Evolutionary conservation across 257 asterid species (phyloP).

Genomic region (Gentiana macrophylla): DNA sequence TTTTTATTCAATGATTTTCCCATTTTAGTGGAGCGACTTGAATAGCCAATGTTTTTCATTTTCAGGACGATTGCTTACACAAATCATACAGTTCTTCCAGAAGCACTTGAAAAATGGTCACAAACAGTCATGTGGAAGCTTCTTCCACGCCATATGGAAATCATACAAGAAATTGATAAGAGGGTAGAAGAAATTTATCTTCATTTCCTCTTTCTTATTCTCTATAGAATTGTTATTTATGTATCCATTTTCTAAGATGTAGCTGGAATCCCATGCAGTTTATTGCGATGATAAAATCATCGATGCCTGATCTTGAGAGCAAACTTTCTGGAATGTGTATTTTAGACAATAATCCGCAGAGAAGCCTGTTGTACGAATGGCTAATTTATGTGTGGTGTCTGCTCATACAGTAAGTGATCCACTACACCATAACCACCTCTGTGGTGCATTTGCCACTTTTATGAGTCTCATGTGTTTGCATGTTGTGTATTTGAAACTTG

Average conservation of each 20-base stretch:
- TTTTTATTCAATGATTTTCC: conserved; percentile 9
- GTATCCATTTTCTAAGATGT: neutral
- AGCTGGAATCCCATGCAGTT: conserved; percentile 44
- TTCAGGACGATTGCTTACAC: conserved; percentile 92
- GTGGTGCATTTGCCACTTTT: too few species aligned
- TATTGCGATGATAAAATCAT: conserved; percentile 45
- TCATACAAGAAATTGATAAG: conserved; percentile 89
- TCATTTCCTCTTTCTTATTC: too few species aligned
- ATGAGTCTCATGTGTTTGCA: too few species aligned
- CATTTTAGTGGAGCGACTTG: conserved; percentile 12
- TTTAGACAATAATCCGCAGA: conserved; percentile 69
- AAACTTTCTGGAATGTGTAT: conserved; percentile 55
- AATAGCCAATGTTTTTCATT: conserved; percentile 11
- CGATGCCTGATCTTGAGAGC: conserved; percentile 75
- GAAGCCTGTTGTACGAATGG: conserved; percentile 97
- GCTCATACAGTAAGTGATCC: conserved; percentile 73
- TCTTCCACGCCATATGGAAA: conserved; percentile 99
- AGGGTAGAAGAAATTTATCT: conserved; percentile 35
- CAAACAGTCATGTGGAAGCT: conserved; percentile 99
- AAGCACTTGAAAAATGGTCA: conserved; percentile 99
- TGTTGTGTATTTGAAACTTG: too few species aligned
- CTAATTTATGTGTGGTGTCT: conserved; percentile 93
- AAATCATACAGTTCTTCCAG: conserved; percentile 98
- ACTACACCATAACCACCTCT: conserved; percentile 5
- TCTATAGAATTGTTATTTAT: too few species aligned